Conservation (phyloP, 139 green algal species). For the Micromonas commoda region DNA sequence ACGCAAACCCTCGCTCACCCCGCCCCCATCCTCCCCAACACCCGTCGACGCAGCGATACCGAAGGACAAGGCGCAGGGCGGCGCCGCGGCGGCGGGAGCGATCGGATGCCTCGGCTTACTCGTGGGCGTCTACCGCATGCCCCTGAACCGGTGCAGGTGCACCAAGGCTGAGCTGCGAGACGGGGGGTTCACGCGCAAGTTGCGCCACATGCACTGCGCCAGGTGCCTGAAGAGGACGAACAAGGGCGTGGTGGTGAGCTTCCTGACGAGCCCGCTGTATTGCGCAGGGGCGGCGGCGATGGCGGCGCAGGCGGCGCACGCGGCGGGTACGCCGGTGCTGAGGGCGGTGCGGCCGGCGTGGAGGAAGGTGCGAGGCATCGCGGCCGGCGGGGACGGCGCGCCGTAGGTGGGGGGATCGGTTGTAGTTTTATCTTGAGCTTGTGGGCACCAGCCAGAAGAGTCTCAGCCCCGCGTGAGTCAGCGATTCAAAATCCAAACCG, state of each 20-base stretch:
- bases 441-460: no score
- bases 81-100: neutral
- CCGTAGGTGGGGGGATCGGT: no score
- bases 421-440: no score
- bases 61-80: neutral
- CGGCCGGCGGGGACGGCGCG: neutral
- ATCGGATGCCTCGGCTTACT: neutral
- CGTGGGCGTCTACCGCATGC: neutral
- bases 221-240: conserved; percentile 1
- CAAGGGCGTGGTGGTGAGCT: neutral
- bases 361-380: neutral
- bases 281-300: neutral
- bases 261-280: neutral
- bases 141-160: conserved; percentile 14
- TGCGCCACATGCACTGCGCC: neutral
- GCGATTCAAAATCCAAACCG: no score
- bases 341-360: neutral
- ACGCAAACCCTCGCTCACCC: no score
- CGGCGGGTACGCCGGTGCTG: neutral
- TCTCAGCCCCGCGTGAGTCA: no score
- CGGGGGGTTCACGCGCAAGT: neutral
- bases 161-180: neutral
- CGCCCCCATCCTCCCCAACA: neutral
- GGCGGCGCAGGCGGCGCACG: neutral
- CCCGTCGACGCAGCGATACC: neutral